Evolutionary conservation across 495 filamentous ascomycete genomes (phyloP).

Genomic region (Parathielavia appendiculata): DNA sequence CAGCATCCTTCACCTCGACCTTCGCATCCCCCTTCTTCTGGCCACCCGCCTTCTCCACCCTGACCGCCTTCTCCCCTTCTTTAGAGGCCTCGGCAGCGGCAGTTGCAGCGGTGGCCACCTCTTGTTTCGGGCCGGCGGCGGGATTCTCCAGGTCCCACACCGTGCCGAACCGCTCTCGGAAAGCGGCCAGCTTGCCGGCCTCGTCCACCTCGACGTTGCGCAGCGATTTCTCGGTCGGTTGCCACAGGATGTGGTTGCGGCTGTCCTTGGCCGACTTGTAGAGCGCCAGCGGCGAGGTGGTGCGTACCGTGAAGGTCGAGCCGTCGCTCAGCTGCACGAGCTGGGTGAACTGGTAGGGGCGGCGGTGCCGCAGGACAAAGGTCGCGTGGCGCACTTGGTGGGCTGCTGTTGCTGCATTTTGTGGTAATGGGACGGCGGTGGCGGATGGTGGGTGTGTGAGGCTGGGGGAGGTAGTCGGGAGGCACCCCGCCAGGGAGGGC

Average conservation of each 20-base stretch:
- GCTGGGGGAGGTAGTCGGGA: not conserved
- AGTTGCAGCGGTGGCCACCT: slow-evolving; percentile 13
- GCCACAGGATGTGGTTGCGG: slow-evolving; percentile 85
- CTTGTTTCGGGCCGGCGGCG: slow-evolving; percentile 16
- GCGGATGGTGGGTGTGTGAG: not conserved
- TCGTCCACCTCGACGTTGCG: slow-evolving; percentile 90
- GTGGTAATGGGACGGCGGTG: slow-evolving; percentile 25
- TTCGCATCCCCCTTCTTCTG: slow-evolving; percentile 36
- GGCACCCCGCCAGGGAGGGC: slow-evolving; percentile 12
- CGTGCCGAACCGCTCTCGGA: slow-evolving; percentile 76
- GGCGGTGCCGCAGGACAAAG: slow-evolving; percentile 79
- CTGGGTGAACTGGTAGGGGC: slow-evolving; percentile 95
- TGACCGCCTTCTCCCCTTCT: slow-evolving; percentile 18
- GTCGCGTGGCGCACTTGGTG: slow-evolving; percentile 67
- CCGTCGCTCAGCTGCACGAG: slow-evolving; percentile 93
- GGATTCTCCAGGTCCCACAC: slow-evolving; percentile 58
- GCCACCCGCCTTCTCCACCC: slow-evolving; percentile 3
- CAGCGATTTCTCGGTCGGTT: slow-evolving; percentile 71
- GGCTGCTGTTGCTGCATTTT: slow-evolving; percentile 2
- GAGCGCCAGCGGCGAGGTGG: slow-evolving; percentile 74
- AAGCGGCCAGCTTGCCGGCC: slow-evolving; percentile 82
- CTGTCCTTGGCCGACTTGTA: slow-evolving; percentile 77
- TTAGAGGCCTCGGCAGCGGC: slow-evolving; percentile 23
- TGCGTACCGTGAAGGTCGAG: slow-evolving; percentile 77
- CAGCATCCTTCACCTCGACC: slow-evolving; percentile 29